Evolutionary conservation across 1,284 basidiomycete species (phyloP), one percentile per base, ranked within the genome.

Genomic region (Sphaerobolus stellatus): DNA sequence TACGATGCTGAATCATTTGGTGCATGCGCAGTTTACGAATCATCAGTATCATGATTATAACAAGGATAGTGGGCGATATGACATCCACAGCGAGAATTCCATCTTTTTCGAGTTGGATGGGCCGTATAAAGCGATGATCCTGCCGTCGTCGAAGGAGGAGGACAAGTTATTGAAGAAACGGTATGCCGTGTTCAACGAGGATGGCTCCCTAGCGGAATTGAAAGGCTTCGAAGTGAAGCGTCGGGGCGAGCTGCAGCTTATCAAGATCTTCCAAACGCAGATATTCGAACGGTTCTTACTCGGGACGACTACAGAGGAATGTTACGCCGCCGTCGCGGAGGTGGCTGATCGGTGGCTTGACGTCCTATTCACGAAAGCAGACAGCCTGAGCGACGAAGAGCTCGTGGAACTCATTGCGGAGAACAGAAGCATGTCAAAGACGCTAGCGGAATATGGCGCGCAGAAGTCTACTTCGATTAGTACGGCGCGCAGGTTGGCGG

Each of bases 101-200:
- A 99, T 99, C 72, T 99, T 99, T 77, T 99, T 99, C 76, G 97
- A 99, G 71, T 81, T 99, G 54, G 97, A 99, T 66, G 97, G 97
- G 1, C 97, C 97, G 0, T 99, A 99, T 76, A 92, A 87, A 62
- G 97, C 97, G 6, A 99, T 99, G 97, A 98, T 99, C 64, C 80
- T 99, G 27, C 97, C 97, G 2, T 97, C 94, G 6, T 99, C 96
- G 3, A 99, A 99, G 67, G 97, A 99, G 72, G 97, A 99, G 71
- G 97, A 99, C 72, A 99, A 99, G 69, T 71, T 99, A 59, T 76
- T 99, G 65, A 99, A 99, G 79, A 99, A 99, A 71, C 91, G 97
- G 47, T 99, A 99, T 64, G 97, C 97, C 4, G 97, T 99, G n/a
- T 99, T 99, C 78, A 96, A 99, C 65, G 92, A 94, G 61, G 96